Evolutionary conservation across 805 yeast species (phyloP), one percentile per base, ranked within the genome.

Genomic region (Candida easanensis): DNA sequence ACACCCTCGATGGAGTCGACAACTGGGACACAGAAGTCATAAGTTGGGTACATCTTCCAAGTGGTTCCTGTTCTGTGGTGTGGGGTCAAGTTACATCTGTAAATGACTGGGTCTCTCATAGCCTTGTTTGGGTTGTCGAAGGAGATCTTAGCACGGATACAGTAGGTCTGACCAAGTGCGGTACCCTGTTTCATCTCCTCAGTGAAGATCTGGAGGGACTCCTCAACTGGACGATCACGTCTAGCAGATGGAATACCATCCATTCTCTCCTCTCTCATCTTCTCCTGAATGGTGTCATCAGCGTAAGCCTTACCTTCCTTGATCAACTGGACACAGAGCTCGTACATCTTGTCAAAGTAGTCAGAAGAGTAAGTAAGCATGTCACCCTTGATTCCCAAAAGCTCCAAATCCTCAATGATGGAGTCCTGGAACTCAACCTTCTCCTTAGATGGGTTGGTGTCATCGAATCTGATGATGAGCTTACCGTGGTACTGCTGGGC

Each of bases 181-280:
- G 97, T 87, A 58, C 93, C 99, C 50, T 85, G 79, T 65, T 82
- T 83, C 99, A 93, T 93, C 58, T 88, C 97, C 63, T 86, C 81
- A 38, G 84, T 82, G 72, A 93, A 93, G 46, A 91, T 76, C 53
- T 71, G 71, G 67, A 93, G 74, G 72, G 87, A 90, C 72, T 93
- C 99, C 67, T 91, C 97, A 39, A 91, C 85, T 17, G 91, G 60
- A 68, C 97, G 82, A 57, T 89, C 93, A 74, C 99, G 85, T 73
- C 97, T 85, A 38, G 77, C 82, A 39, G 96, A 86, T 44, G 95
- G 84, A 55, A 88, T 82, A 66, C 99, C 99, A 52, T 88, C 97
- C 87, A 88, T 88, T 78, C 99, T 87, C 76, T 93, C 96, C 62
- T 90, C 96, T 73, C 99, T 86, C 99, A 93, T 93, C 65, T 79